Percentiles rank a stretch among this genome's conserved stretches.
These are phyloP conservation scores for Pezicula rhizophila DNA, from an alignment of 2,329 filamentous ascomycete species.

Conservation along the genomic window DNA sequence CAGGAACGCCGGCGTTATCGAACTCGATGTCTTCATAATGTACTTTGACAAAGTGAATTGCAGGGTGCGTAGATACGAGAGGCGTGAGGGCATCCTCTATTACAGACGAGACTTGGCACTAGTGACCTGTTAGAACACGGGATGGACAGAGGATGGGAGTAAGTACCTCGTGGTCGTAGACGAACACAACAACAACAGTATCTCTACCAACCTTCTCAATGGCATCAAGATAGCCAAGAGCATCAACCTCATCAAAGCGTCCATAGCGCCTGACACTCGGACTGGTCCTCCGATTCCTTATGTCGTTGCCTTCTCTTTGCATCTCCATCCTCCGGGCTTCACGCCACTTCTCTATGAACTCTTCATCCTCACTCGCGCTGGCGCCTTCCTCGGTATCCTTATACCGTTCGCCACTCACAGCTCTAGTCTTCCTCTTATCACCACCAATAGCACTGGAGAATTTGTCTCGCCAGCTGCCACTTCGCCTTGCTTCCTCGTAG, in stretches of 20 bases:
- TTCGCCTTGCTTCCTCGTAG: conserved; percentile 61
- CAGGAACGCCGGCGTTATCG: conserved; percentile 80
- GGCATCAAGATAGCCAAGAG: conserved; percentile 87
- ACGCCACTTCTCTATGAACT: conserved; percentile 84
- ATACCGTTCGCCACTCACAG: conserved; percentile 10
- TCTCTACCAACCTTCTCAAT: conserved; percentile 82
- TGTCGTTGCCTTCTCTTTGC: conserved; percentile 51
- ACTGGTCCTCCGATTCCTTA: conserved; percentile 63
- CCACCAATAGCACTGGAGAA: conserved; percentile 46
- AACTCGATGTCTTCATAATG: conserved; percentile 92
- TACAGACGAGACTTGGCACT: conserved; percentile 74
- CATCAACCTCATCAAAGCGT: conserved; percentile 76
- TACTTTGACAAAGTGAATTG: conserved; percentile 82
- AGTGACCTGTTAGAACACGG: conserved; percentile 16
- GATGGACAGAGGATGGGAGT: not conserved
- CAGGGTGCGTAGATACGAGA: conserved; percentile 64
- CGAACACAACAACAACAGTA: conserved; percentile 85
- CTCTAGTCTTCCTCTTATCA: conserved; percentile 15
- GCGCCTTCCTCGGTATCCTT: conserved; percentile 20
- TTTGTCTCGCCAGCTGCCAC: conserved; percentile 23
- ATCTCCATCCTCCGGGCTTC: conserved; percentile 74
- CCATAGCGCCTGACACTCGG: conserved; percentile 76
- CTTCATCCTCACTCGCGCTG: conserved; percentile 54
- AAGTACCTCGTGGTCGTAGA: conserved; percentile 79
- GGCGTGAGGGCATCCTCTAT: conserved; percentile 74